Evolutionary conservation across 2,329 filamentous ascomycete genomes (phyloP), one percentile per base, ranked within the genome.

Genomic region (Chaetomium globosum): DNA sequence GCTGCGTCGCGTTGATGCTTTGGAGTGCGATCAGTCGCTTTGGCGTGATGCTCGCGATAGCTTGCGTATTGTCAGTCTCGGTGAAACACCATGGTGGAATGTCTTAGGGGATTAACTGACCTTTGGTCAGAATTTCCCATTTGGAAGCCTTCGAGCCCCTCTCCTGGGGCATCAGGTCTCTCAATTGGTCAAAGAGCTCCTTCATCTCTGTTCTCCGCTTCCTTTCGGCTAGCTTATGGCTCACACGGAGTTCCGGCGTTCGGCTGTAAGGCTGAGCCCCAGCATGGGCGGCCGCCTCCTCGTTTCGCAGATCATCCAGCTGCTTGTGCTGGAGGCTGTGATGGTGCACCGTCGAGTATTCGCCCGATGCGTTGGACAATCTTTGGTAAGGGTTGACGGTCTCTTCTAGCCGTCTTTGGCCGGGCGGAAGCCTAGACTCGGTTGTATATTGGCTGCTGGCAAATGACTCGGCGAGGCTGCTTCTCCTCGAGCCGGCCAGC

Each of bases 141-240:
- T 96, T 96, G 70, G 90, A 93, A 0, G 91, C 91, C 75, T 95
- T 96, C 28, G 89, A 89, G 1, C 91, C 91, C 19, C 91, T 86
- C 72, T 92, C 91, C 71, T 92, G 89, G 1, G 91, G 91, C 79
- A 94, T 88, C 46, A 92, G 81, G 70, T 90, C 88, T 70, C 92
- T 86, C 9, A 95, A 79, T 71, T 92, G 89, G 70, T 95, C 91
- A 73, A 95, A 95, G 0, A 95, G 79, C 72, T 91, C 89, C 78
- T 95, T 95, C 91, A 95, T 95, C 75, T 95, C 91, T 9, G 91
- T 93, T 67, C 91, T 82, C 48, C 91, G 85, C 79, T 95, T 95
- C 46, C 91, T 84, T 77, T 95, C 91, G 0, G 91, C 91, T 63
- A 95, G 84, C 77, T 95, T 95, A 78, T 95, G 91, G 73, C 90